These are phyloP conservation scores for Leccinellum luteum DNA, from an alignment of 768 basidiomycete genomes.

Conservation along the genomic window DNA sequence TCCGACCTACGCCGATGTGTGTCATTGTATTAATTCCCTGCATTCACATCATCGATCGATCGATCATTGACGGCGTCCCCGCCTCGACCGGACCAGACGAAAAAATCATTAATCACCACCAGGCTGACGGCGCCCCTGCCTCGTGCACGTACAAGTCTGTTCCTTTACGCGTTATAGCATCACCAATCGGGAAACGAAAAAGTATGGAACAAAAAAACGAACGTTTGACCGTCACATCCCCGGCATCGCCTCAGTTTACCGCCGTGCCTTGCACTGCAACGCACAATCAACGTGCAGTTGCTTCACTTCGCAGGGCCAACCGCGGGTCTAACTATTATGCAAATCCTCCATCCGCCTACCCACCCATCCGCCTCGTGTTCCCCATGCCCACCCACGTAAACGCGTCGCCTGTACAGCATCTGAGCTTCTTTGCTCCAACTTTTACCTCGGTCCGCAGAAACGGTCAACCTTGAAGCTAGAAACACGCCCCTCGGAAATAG, in stretches of 20 bases:
- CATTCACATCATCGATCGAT: background rate
- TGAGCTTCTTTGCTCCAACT: constrained; percentile 13
- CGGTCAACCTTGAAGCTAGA: constrained; percentile 1
- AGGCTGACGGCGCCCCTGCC: background rate
- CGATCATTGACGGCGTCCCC: background rate
- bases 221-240: background rate
- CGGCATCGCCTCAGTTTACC: background rate
- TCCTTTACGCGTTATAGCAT: background rate
- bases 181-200: background rate
- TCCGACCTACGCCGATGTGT: constrained; percentile 1
- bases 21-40: background rate
- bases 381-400: constrained; percentile 6
- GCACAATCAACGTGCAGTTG: background rate
- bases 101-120: background rate
- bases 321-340: background rate
- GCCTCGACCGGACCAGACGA: background rate
- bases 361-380: constrained; percentile 22
- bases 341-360: background rate
- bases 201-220: background rate
- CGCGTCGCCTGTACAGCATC: constrained; percentile 9
- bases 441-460: constrained; percentile 1
- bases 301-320: background rate
- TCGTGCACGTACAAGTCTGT: background rate
- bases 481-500: background rate
- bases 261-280: background rate